A percentile compares a stretch with the other conserved stretches of the same genome.
These are phyloP conservation scores for Mycogone perniciosa DNA, from an alignment of 2,329 filamentous ascomycete species.

Conservation along the genomic window DNA sequence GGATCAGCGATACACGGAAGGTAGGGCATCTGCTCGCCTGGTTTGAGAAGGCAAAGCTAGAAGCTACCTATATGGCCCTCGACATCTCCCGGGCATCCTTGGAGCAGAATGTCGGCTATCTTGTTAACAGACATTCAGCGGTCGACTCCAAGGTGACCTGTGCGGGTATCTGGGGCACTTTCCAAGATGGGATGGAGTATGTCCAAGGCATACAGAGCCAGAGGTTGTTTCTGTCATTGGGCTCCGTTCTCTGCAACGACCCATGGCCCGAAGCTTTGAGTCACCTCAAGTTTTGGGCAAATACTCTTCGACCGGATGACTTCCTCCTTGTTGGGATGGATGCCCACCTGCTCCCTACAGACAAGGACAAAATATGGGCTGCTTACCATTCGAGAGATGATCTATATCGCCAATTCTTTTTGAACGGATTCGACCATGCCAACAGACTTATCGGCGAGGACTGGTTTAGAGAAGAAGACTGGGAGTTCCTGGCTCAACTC, in stretches of 20 bases:
- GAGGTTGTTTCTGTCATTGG: constrained; percentile 34
- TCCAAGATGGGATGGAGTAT: constrained; percentile 29
- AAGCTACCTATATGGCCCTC: constrained; percentile 32
- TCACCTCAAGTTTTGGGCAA: constrained; percentile 32
- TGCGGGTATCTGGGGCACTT: constrained; percentile 35
- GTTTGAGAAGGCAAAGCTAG: constrained; percentile 25
- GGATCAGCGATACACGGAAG: constrained; percentile 34
- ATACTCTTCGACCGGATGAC: constrained; percentile 29
- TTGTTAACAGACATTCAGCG: constrained; percentile 24
- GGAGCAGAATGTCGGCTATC: constrained; percentile 27
- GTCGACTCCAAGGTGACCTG: constrained; percentile 25
- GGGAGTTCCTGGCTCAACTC: constrained; percentile 32
- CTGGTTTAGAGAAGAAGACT: constrained; percentile 32
- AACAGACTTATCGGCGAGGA: constrained; percentile 30
- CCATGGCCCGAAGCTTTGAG: constrained; percentile 29
- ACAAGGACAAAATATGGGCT: constrained; percentile 33
- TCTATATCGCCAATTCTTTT: constrained; percentile 32
- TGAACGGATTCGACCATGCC: constrained; percentile 33
- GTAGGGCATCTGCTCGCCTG: constrained; percentile 31
- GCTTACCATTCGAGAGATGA: constrained; percentile 33
- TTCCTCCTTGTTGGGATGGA: constrained; percentile 37
- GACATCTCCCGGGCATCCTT: constrained; percentile 35
- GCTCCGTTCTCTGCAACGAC: constrained; percentile 38
- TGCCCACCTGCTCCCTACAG: constrained; percentile 27
- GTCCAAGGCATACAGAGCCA: constrained; percentile 25